Base-by-base conservation (phyloP, 495 filamentous ascomycete genomes). In the Aspergillus mulundensis region DNA sequence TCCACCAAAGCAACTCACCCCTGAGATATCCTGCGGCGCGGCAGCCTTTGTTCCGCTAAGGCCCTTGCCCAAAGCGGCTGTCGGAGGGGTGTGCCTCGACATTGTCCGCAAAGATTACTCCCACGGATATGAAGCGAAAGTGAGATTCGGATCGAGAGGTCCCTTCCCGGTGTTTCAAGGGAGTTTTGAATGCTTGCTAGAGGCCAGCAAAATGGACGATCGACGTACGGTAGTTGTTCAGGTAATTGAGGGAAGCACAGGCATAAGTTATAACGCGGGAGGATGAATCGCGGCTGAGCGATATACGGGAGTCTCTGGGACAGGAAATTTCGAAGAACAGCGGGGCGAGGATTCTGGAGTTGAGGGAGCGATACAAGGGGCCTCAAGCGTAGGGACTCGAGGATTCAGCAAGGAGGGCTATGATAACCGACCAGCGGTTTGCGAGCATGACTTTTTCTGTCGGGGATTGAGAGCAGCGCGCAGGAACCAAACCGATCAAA, bases 1-100 rank as follows among this genome's bases (percentile, higher is more conserved):
- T 34, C 8, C 19, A 19, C n/a, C 1, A 39, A 11, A 32, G 14
- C 20, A 40, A 54, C 71, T 70, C 57, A 76, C 73, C 21, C 70
- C 71, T 1, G 70, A 70, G 19, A 60, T 20, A 63, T 73, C 69
- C 4, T 48, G 45, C 38, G 55, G 58, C 52, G 18, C 52, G 32
- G 50, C 53, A 36, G 52, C 40, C 43, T 57, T 62, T 64, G 64
- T 68, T 15, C 59, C 56, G 48, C 53, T n/a, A 36, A 25, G 32
- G 40, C 48, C 48, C 50, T 36, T 51, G 34, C 24, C 57, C 16
- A 25, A 20, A 24, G 43, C 19, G 34, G 40, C 34, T 34, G 47
- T 40, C 39, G 57, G 42, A 30, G 54, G 42, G 36, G 30, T 53
- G 38, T 32, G 19, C 53, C 40, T 57, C 7, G 61, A 57, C 64